A percentile compares a stretch with the other conserved stretches of the same genome.
Conservation (phyloP, 2,329 filamentous ascomycete genomes). For the Verticillium isaacii region DNA sequence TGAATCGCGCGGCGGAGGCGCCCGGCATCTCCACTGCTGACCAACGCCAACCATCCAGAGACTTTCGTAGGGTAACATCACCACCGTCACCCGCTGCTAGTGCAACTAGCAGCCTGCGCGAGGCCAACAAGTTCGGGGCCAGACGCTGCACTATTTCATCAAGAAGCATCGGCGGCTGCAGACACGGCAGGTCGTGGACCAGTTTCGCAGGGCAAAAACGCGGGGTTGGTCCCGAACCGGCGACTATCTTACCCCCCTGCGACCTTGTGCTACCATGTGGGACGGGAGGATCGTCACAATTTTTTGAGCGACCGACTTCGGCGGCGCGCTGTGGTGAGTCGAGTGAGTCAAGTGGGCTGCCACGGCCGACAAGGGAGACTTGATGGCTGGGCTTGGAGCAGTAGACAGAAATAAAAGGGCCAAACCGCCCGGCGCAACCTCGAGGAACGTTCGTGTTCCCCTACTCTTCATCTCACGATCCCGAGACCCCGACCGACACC, state of each 20-base stretch:
- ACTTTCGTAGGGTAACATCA: background rate
- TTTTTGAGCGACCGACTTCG: background rate
- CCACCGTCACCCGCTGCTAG: background rate
- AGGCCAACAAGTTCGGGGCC: background rate
- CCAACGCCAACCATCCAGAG: background rate
- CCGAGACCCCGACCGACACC: background rate
- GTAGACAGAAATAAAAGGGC: background rate
- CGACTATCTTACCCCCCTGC: background rate
- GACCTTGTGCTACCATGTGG: background rate
- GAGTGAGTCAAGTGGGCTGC: background rate
- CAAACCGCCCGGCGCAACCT: background rate
- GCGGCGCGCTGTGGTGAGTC: background rate
- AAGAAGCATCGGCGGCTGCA: background rate
- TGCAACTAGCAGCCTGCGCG: background rate
- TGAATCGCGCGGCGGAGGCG: background rate
- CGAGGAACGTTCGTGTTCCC: background rate
- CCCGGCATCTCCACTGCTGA: background rate
- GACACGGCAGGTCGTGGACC: background rate
- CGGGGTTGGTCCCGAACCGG: background rate
- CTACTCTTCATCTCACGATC: background rate
- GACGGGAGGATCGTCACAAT: background rate
- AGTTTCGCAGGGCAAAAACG: background rate
- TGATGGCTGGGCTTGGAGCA: background rate
- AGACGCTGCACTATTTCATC: background rate
- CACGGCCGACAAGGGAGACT: background rate